A percentile compares a stretch with the other conserved stretches of the same genome.
Conservation (phyloP, 192 early-diverging fungal species). For the Gorgonomyces haynaldii region DNA sequence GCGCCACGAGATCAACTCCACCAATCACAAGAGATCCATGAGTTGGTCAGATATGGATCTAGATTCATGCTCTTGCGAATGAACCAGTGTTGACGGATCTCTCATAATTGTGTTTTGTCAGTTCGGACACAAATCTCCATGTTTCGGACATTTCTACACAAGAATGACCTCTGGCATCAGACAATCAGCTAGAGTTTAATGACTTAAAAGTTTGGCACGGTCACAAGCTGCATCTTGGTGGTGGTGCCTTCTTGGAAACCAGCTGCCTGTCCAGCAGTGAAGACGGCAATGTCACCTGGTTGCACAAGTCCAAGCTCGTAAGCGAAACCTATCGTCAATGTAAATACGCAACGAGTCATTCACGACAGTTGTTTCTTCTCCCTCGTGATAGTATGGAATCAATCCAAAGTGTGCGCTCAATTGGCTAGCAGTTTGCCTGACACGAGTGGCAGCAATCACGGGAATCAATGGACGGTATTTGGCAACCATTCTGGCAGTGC, state of each 20-base stretch:
- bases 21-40: no score
- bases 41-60: no score
- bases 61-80: no score
- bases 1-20: no score
- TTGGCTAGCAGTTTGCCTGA: slow-evolving; percentile 40
- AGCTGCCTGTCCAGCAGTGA: slow-evolving; percentile 41
- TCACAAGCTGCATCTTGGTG: slow-evolving; percentile 38
- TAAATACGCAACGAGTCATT: slow-evolving; percentile 23
- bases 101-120: no score
- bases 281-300: slow-evolving; percentile 44
- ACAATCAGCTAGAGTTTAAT: not conserved
- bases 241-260: slow-evolving; percentile 40
- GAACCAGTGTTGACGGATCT: no score
- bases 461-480: slow-evolving; percentile 49
- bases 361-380: slow-evolving; percentile 20
- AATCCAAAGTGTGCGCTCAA: slow-evolving; percentile 39
- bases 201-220: slow-evolving; percentile 15
- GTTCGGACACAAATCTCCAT: no score
- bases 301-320: slow-evolving; percentile 35
- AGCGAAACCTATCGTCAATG: slow-evolving; percentile 25
- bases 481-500: slow-evolving; percentile 42
- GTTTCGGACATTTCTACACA: no score
- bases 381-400: slow-evolving; percentile 36
- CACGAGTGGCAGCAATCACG: slow-evolving; percentile 37
- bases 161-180: no score